phyloP scores from a whole-genome alignment of 352 stramenopile genomes.

The Phytophthora colocasiae region DNA sequence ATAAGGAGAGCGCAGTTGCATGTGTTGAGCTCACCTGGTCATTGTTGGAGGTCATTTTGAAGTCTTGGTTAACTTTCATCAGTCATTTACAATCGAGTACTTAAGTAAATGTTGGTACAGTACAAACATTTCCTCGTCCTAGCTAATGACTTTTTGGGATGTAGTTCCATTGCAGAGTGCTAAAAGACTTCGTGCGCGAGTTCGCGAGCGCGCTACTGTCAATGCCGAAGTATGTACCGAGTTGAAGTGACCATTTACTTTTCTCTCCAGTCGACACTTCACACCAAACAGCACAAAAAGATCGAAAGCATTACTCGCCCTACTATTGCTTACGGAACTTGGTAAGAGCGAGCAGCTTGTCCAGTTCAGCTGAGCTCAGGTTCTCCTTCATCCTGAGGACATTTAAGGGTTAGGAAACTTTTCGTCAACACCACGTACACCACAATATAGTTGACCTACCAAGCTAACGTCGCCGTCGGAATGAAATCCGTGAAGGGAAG shows the following conservation, averaged over 20 bases:
- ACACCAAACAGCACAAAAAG: conserved; percentile 3
- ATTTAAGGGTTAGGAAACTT: neutral
- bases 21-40: too few relatives aligned
- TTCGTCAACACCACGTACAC: neutral
- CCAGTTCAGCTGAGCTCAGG: conserved; percentile 46
- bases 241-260: conserved; percentile 16
- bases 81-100: too few relatives aligned
- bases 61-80: too few relatives aligned
- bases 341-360: conserved; percentile 33
- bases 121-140: too few relatives aligned
- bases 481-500: conserved; percentile 97
- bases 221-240: neutral
- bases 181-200: too few relatives aligned
- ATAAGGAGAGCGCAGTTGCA: too few relatives aligned
- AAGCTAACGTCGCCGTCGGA: conserved; percentile 94
- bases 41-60: too few relatives aligned
- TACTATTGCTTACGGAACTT: conserved; percentile 28
- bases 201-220: too few relatives aligned
- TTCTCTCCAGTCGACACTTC: conserved; percentile 32
- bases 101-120: too few relatives aligned
- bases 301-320: conserved; percentile 10
- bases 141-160: too few relatives aligned
- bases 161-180: too few relatives aligned
- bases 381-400: conserved; percentile 66
- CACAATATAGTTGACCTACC: conserved; percentile 45